These are phyloP conservation scores for Adiantum capillusveneris DNA, from an alignment of 75 land plant species.

Conservation along the genomic window DNA sequence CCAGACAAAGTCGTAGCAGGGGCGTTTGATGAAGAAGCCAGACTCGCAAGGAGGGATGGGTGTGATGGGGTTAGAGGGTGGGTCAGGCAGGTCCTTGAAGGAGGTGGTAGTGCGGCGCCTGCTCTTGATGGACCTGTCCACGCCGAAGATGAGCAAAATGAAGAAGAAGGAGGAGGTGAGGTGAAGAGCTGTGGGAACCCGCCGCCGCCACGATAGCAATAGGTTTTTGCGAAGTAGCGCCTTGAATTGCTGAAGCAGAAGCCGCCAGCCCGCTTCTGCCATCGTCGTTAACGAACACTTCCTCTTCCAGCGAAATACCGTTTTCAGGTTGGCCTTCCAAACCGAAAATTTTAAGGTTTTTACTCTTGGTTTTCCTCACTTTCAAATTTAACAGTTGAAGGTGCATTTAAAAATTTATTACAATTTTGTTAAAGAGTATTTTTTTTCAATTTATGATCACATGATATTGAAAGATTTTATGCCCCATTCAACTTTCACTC, in stretches of 20 bases:
- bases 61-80: conserved; percentile 2
- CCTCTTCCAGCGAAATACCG: too few species aligned
- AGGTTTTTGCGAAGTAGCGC: conserved; percentile 21
- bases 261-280: conserved; percentile 2
- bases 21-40: conserved; percentile 18
- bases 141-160: conserved; percentile 17
- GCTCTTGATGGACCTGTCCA: conserved; percentile 9
- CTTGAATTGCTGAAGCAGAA: conserved; percentile 18
- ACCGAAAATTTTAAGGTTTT: too few species aligned
- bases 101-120: conserved; percentile 1
- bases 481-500: too few species aligned
- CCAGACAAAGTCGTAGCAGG: conserved; percentile 33
- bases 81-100: conserved; percentile 6
- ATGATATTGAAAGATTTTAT: too few species aligned
- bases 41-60: conserved; percentile 24
- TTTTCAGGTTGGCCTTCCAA: too few species aligned
- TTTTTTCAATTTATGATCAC: too few species aligned
- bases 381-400: too few species aligned
- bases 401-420: too few species aligned
- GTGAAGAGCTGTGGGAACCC: conserved; percentile 8
- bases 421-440: too few species aligned
- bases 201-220: conserved; percentile 20
- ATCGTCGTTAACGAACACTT: too few species aligned
- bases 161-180: conserved; percentile 21
- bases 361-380: too few species aligned